phyloP scores from a whole-genome alignment of 2,329 filamentous ascomycete species.

The Ascochyta rabiei region DNA sequence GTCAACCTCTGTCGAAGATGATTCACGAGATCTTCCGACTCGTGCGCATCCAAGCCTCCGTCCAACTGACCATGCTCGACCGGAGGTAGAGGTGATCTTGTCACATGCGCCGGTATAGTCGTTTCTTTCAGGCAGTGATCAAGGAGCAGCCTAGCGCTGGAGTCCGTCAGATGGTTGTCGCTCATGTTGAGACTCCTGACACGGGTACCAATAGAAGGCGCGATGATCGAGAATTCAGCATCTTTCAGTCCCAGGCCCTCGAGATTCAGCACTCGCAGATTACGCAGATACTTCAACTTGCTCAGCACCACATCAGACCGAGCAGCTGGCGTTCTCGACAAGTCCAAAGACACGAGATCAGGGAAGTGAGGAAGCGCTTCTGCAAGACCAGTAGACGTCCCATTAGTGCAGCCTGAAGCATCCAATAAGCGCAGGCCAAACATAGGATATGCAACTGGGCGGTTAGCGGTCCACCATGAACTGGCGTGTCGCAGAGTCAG shows the following conservation, averaged over 20 bases:
- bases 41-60: slow-evolving; percentile 40
- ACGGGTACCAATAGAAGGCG: slow-evolving; percentile 57
- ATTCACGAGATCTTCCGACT: slow-evolving; percentile 58
- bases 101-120: slow-evolving; percentile 11
- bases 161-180: slow-evolving; percentile 63
- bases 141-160: slow-evolving; percentile 58
- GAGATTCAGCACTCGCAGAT: slow-evolving; percentile 64
- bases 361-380: slow-evolving; percentile 61
- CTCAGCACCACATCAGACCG: slow-evolving; percentile 57
- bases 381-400: slow-evolving; percentile 61
- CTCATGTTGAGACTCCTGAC: slow-evolving; percentile 64
- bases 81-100: slow-evolving; percentile 26
- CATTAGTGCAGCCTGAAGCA: slow-evolving; percentile 63
- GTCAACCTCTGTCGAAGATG: slow-evolving; percentile 53
- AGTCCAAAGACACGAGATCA: slow-evolving; percentile 62
- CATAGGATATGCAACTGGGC: slow-evolving; percentile 38
- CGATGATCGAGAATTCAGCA: slow-evolving; percentile 58
- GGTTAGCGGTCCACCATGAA: slow-evolving; percentile 29
- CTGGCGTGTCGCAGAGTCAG: slow-evolving; percentile 53
- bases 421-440: slow-evolving; percentile 62
- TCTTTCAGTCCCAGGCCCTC: slow-evolving; percentile 61
- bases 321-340: slow-evolving; percentile 61
- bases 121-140: slow-evolving; percentile 56
- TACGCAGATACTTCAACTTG: slow-evolving; percentile 53
- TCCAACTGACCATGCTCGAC: slow-evolving; percentile 39